Base-by-base conservation (phyloP, 176 grass and related monocot genomes). In the Oryza punctata region DNA sequence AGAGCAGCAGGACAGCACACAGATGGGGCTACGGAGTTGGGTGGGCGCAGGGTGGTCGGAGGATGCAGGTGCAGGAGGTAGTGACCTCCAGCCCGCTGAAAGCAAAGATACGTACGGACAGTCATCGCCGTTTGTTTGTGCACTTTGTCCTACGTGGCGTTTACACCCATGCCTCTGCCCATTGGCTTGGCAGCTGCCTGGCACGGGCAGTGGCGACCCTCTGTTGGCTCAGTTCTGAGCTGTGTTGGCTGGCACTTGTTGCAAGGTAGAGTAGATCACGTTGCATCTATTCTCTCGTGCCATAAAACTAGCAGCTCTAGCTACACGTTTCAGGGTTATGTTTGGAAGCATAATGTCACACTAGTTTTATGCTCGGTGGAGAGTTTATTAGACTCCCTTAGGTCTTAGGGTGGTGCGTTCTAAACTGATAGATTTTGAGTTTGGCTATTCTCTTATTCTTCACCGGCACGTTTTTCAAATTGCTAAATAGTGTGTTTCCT, bases 21-120 rank as follows among this genome's bases (percentile, higher is more conserved):
- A 83, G 19, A 35, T 10, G 28, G 28, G 59, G 21, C 60, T 75
- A 83, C 59, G 60, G 68, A 66, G 5, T 66, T 38, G 40, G 71
- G 70, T 50, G 27, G 59, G 70, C 81, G 18, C 41, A 67, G 70
- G 66, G 3, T 40, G 72, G n/a, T 41, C 60, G 21, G 63, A 44
- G 12, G 71, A 19, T 67, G 71, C 71, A 47, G 71, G 18, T 18
- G 64, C 73, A 69, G 1, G 10, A 68, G 74, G 41, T 5, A n/a
- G 73, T 61, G 47, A 50, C 82, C 24, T 85, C 73, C 82, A 85
- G 46, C 82, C 46, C 1, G 64, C 73, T 77, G 64, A 77, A 84
- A 84, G 72, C 72, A 38, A 52, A 76, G 75, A 25, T 15, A 12
- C 30, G 45, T 57, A 37, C 66, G 15, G 27, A n/a, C 21, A 24